A percentile compares a stretch with the other conserved stretches of the same genome.
Evolutionary conservation across 768 basidiomycete species (phyloP).

Genomic region (Tephrocybe sp.): DNA sequence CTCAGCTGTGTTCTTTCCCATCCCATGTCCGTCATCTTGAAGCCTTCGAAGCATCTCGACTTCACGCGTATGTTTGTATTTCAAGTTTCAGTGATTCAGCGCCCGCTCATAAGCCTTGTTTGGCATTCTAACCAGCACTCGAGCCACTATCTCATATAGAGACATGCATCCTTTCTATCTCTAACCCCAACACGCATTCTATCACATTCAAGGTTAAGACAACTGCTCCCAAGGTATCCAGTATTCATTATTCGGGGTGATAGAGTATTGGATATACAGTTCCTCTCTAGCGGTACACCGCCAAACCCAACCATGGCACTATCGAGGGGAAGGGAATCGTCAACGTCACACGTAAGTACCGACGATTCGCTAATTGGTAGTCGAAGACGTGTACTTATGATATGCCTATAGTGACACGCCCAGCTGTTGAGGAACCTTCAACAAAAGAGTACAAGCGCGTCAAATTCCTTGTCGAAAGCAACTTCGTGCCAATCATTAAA

Average conservation of each 20-base stretch:
- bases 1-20: too few species aligned
- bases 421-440: not conserved
- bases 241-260: not conserved
- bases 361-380: not conserved
- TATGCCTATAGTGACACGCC: not conserved
- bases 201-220: slow-evolving; percentile 5
- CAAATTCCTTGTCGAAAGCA: slow-evolving; percentile 7
- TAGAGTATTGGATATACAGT: too few species aligned
- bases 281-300: slow-evolving; percentile 2
- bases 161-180: not conserved
- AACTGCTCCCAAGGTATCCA: not conserved
- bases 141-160: not conserved
- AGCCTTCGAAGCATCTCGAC: slow-evolving; percentile 57
- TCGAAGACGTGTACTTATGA: not conserved
- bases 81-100: not conserved
- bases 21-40: slow-evolving; percentile 70
- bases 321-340: not conserved
- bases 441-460: not conserved
- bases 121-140: not conserved
- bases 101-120: too few species aligned
- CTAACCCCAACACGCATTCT: not conserved
- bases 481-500: not conserved
- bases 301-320: slow-evolving; percentile 2
- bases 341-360: not conserved
- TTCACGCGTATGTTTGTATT: not conserved